These are phyloP conservation scores for Priceomyces haplophilus DNA, from an alignment of 805 yeast genomes.

Conservation along the genomic window DNA sequence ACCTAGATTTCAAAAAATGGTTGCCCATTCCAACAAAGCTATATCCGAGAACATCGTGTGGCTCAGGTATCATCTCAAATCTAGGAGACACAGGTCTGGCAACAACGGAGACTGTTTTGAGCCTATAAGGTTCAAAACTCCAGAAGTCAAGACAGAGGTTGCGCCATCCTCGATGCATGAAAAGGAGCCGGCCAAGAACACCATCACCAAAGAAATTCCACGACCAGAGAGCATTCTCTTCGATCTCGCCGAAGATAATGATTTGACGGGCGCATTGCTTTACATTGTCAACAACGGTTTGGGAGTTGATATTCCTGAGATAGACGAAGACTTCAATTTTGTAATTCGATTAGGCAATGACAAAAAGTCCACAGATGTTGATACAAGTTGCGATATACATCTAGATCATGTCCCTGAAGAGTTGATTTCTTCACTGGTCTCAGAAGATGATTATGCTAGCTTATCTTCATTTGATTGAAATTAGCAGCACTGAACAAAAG, in stretches of 20 bases:
- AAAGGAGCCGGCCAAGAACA: neutral
- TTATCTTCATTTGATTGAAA: neutral
- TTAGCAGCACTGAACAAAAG: neutral
- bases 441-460: neutral
- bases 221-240: neutral
- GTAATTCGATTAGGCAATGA: neutral
- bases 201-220: neutral
- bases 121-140: neutral
- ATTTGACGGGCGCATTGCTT: conserved; percentile 8
- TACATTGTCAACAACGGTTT: conserved; percentile 5
- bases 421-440: neutral
- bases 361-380: neutral
- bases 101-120: neutral
- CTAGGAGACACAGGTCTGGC: neutral
- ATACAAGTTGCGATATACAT: neutral
- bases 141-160: neutral
- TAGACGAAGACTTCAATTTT: neutral
- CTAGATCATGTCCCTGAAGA: neutral
- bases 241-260: conserved; percentile 1
- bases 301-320: neutral
- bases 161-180: neutral
- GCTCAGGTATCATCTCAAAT: neutral
- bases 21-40: conserved; percentile 1
- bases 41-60: neutral
- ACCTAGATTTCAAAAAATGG: conserved; percentile 1